Evolutionary conservation across 2,329 filamentous ascomycete species (phyloP).

Genomic region (Biscogniauxia marginata): DNA sequence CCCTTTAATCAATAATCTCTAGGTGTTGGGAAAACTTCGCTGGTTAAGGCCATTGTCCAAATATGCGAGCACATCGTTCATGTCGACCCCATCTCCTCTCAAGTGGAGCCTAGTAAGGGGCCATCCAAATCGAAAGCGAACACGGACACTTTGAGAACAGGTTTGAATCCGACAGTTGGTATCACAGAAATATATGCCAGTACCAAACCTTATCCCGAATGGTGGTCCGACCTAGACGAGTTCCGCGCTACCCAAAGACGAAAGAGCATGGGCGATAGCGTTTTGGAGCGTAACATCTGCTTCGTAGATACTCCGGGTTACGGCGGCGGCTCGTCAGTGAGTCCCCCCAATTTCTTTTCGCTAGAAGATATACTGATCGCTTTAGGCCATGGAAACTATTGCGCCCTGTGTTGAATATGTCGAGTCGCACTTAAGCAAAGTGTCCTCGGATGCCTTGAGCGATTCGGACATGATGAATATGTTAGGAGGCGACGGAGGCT

Average conservation of each 20-base stretch:
- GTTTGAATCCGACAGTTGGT: slow-evolving; percentile 34
- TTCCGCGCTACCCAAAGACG: slow-evolving; percentile 57
- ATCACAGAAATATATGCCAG: slow-evolving; percentile 74
- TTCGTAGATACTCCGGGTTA: slow-evolving; percentile 84
- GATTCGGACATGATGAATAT: slow-evolving; percentile 75
- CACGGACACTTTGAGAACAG: slow-evolving; percentile 17
- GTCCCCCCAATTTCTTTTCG: slow-evolving; percentile 24
- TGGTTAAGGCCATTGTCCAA: slow-evolving; percentile 86
- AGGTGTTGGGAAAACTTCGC: slow-evolving; percentile 85
- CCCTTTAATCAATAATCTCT: slow-evolving; percentile 20
- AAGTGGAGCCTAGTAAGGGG: slow-evolving; percentile 20
- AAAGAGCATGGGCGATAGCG: slow-evolving; percentile 70
- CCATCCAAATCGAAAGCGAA: slow-evolving; percentile 9
- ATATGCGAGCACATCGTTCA: slow-evolving; percentile 90
- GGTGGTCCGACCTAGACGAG: slow-evolving; percentile 82
- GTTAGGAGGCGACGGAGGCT: slow-evolving; percentile 77
- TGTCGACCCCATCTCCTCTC: slow-evolving; percentile 64
- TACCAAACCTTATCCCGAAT: slow-evolving; percentile 80
- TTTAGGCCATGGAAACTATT: slow-evolving; percentile 50
- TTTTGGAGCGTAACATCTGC: slow-evolving; percentile 88
- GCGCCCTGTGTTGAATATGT: slow-evolving; percentile 68
- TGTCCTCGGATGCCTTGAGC: slow-evolving; percentile 61
- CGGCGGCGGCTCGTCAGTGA: slow-evolving; percentile 51
- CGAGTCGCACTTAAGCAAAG: slow-evolving; percentile 64
- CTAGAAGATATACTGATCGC: slow-evolving; percentile 12